Conservation (phyloP, 2,329 filamentous ascomycete genomes). For the Fusarium siculi region DNA sequence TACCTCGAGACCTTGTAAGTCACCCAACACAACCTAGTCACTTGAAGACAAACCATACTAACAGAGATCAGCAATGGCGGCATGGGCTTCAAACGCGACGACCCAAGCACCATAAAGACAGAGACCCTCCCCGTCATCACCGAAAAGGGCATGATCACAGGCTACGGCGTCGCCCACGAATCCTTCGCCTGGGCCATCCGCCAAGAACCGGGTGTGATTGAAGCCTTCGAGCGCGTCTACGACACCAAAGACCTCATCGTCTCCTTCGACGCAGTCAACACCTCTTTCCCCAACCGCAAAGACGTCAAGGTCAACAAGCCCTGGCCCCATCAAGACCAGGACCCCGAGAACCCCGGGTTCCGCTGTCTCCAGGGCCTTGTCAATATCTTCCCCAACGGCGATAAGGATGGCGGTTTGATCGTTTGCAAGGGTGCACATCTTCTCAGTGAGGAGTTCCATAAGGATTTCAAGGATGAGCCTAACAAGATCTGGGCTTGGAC, state of each 20-base stretch:
- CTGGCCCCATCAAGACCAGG: slow-evolving; percentile 12
- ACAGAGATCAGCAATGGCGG: not conserved
- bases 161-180: slow-evolving; percentile 12
- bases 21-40: accelerated
- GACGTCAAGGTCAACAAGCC: slow-evolving; percentile 15
- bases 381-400: slow-evolving; percentile 9
- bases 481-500: slow-evolving; percentile 21
- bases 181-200: slow-evolving; percentile 11
- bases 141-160: slow-evolving; percentile 15
- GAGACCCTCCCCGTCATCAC: not conserved
- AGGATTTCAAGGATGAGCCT: not conserved
- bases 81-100: slow-evolving; percentile 7
- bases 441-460: not conserved
- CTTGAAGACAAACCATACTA: not conserved
- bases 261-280: slow-evolving; percentile 12
- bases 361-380: slow-evolving; percentile 6
- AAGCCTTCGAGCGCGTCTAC: slow-evolving; percentile 12
- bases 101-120: not conserved
- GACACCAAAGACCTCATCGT: slow-evolving; percentile 11
- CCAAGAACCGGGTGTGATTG: slow-evolving; percentile 1
- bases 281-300: slow-evolving; percentile 1
- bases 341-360: slow-evolving; percentile 5
- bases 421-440: slow-evolving; percentile 3
- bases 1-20: slow-evolving; percentile 8
- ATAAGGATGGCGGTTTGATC: not conserved